phyloP scores from a whole-genome alignment of 202 grass and related monocot species.

The Panicum hallii region DNA sequence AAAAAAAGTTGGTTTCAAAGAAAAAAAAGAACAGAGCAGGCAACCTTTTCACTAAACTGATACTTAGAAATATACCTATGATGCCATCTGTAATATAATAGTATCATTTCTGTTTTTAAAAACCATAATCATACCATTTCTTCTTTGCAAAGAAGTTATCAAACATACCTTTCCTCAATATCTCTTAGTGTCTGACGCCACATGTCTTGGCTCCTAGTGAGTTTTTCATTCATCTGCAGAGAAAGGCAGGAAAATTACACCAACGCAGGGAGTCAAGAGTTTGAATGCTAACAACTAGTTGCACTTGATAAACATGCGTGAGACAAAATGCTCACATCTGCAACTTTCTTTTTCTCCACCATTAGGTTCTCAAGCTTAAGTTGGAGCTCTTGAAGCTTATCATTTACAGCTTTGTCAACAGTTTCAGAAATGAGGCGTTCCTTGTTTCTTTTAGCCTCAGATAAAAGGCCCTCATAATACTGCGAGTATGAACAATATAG shows the following conservation, averaged over 20 bases:
- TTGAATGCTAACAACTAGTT: background rate
- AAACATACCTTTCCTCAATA: conserved; percentile 83
- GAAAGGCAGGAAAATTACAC: conserved; percentile 15
- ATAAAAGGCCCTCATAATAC: conserved; percentile 84
- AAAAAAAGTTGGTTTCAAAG: background rate
- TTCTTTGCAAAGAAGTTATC: conserved; percentile 5
- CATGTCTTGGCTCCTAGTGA: conserved; percentile 78
- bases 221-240: conserved; percentile 75
- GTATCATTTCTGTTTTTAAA: background rate
- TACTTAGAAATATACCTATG: background rate
- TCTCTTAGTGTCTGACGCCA: conserved; percentile 79
- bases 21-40: background rate
- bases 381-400: conserved; percentile 73
- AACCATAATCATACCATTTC: background rate
- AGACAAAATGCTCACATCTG: conserved; percentile 61
- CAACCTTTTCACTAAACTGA: background rate
- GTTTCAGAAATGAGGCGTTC: conserved; percentile 63
- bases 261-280: background rate
- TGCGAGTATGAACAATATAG: conserved; percentile 38
- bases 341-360: conserved; percentile 73
- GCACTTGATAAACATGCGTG: conserved; percentile 2
- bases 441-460: conserved; percentile 75
- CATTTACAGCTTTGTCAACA: conserved; percentile 71
- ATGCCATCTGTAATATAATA: conserved; percentile 1
- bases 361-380: conserved; percentile 71